A percentile compares a stretch with the other conserved stretches of the same genome.
Evolutionary conservation across 495 filamentous ascomycete species (phyloP).

Genomic region (Neurospora hispaniola): DNA sequence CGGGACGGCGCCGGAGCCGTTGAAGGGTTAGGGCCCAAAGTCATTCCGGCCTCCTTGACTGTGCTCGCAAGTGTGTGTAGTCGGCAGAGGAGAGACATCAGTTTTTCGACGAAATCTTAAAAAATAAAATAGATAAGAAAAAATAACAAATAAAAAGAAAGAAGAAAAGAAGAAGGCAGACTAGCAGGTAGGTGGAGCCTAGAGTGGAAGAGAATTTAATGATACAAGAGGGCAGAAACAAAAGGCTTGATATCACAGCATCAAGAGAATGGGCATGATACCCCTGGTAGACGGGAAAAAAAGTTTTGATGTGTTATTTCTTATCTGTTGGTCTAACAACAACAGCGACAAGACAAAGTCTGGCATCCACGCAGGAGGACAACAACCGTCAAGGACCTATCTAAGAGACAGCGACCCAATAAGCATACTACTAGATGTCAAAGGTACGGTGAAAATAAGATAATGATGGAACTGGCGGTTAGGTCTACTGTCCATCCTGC

Average conservation of each 20-base stretch:
- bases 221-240: neutral
- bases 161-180: neutral
- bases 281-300: neutral
- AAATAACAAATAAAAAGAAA: no score
- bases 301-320: neutral
- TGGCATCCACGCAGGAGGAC: neutral
- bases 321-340: neutral
- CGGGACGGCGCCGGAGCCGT: neutral
- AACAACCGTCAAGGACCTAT: neutral
- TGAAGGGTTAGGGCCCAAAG: neutral
- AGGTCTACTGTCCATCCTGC: neutral
- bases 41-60: neutral
- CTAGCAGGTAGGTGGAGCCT: neutral
- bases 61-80: neutral
- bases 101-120: neutral
- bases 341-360: neutral
- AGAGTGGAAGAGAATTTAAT: neutral
- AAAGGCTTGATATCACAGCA: neutral
- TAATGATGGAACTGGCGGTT: neutral
- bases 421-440: neutral
- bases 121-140: no score
- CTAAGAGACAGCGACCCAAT: neutral
- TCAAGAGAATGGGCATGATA: neutral
- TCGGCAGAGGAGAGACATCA: neutral
- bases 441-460: neutral